Evolutionary conservation across 176 grass and related monocot species (phyloP).

Genomic region (Raddia distichophylla): DNA sequence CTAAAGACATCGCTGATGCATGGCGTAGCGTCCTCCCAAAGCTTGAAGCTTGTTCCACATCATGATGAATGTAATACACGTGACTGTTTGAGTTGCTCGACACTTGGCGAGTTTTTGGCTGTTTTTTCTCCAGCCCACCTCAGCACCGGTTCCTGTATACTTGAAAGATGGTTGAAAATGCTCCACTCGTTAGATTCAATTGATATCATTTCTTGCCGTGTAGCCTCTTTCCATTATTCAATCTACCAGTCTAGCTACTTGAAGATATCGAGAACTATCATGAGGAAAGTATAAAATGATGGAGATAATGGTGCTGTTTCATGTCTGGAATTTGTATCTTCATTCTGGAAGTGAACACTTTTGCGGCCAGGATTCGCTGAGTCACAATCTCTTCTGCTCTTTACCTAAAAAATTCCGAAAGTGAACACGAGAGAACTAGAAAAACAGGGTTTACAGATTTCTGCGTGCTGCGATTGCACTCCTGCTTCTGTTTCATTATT

Average conservation of each 20-base stretch:
- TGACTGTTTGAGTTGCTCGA: conserved; percentile 16
- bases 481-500: neutral
- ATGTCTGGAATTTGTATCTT: conserved; percentile 18
- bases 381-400: no score
- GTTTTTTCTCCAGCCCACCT: conserved; percentile 40
- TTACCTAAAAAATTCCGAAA: neutral
- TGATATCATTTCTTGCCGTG: conserved; percentile 25
- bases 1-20: conserved; percentile 88
- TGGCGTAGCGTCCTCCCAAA: conserved; percentile 91
- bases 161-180: conserved; percentile 30
- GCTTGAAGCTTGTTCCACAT: conserved; percentile 75
- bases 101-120: conserved; percentile 40
- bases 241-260: neutral
- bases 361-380: no score
- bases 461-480: neutral
- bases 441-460: neutral
- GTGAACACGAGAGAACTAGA: neutral
- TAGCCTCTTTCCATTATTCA: neutral
- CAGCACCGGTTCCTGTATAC: conserved; percentile 49
- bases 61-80: conserved; percentile 29
- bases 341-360: neutral
- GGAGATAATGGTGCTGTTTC: neutral
- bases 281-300: conserved; percentile 25
- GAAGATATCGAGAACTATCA: conserved; percentile 1
- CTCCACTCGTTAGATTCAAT: conserved; percentile 32